Conservation (phyloP, 768 basidiomycete genomes). For the Xerocomellus chrysenteron region DNA sequence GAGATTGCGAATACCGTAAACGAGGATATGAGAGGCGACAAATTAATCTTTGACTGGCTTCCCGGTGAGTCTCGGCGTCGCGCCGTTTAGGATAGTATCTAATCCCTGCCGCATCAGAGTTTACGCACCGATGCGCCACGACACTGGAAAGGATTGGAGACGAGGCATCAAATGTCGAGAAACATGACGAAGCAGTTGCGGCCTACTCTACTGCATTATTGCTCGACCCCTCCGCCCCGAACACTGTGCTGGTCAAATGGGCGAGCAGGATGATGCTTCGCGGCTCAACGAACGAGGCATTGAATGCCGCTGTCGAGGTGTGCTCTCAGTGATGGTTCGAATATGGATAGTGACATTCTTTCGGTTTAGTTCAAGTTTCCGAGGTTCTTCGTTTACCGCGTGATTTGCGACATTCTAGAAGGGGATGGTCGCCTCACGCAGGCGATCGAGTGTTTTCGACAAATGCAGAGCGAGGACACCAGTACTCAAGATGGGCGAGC, state of each 20-base stretch:
- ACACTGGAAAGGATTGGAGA: background rate
- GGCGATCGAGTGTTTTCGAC: background rate
- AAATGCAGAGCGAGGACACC: background rate
- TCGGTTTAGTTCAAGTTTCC: constrained; percentile 2
- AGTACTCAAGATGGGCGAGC: background rate
- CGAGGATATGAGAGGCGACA: background rate
- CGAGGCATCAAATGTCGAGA: background rate
- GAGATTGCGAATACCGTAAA: background rate
- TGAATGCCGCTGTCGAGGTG: background rate
- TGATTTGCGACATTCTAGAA: background rate
- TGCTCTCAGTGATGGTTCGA: background rate
- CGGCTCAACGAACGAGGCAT: background rate
- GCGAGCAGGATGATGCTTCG: background rate
- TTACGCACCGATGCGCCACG: background rate
- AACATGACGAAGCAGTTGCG: background rate
- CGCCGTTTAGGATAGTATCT: rapidly evolving
- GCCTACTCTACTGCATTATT: background rate
- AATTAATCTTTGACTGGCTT: constrained; percentile 1
- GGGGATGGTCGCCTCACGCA: background rate
- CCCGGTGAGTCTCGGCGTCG: background rate
- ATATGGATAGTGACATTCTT: background rate
- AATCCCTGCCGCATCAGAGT: background rate
- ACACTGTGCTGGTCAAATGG: background rate
- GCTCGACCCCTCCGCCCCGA: background rate
- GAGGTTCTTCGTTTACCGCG: background rate